A percentile compares a stretch with the other conserved stretches of the same genome.
Conservation (phyloP, 805 yeast genomes). For the Saccharomycopsis babjevae region DNA sequence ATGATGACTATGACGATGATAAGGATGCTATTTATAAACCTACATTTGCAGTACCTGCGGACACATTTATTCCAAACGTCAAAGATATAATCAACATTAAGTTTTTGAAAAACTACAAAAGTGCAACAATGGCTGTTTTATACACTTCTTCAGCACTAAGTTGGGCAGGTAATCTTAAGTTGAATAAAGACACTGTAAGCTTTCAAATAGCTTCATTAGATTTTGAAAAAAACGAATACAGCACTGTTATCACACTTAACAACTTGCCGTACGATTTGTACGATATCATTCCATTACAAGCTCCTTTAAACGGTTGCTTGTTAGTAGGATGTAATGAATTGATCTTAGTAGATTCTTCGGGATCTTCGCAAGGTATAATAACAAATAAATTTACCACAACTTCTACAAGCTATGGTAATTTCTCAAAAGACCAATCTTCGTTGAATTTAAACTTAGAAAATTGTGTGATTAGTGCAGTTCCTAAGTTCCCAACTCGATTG, state of each 20-base stretch:
- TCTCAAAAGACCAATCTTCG: conserved; percentile 10
- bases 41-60: conserved; percentile 13
- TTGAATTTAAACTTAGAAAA: conserved; percentile 15
- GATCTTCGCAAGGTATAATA: conserved; percentile 24
- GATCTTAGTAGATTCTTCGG: conserved; percentile 71
- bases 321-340: conserved; percentile 67
- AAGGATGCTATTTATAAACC: conserved; percentile 5
- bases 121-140: conserved; percentile 70
- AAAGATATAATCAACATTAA: conserved; percentile 58
- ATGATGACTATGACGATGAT: conserved; percentile 8
- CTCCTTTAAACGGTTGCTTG: conserved; percentile 61
- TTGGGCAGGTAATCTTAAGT: conserved; percentile 70
- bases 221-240: conserved; percentile 35
- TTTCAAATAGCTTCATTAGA: conserved; percentile 63
- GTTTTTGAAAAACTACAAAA: conserved; percentile 64
- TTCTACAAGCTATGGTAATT: conserved; percentile 13
- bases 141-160: conserved; percentile 42
- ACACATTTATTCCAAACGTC: conserved; percentile 44
- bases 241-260: conserved; percentile 58
- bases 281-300: conserved; percentile 48
- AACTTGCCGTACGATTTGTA: conserved; percentile 69
- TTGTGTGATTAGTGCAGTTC: conserved; percentile 8
- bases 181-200: conserved; percentile 50
- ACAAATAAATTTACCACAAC: conserved; percentile 10
- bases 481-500: conserved; percentile 2